Evolutionary conservation across 257 asterid species (phyloP).

Genomic region (Dorcoceras hygrometricum): DNA sequence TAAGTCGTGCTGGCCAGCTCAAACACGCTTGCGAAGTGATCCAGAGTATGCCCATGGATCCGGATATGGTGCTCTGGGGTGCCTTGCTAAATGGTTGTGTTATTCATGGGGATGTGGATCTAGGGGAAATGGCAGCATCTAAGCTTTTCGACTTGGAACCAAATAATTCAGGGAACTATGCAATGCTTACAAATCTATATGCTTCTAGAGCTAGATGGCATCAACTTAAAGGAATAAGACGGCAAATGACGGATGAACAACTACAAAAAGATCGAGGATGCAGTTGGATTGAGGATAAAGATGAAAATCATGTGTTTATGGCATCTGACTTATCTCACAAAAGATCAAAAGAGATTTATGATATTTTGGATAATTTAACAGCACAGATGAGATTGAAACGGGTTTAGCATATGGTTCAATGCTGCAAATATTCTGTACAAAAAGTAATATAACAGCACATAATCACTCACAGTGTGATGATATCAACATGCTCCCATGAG

Average conservation of each 20-base stretch:
- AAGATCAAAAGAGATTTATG: slow-evolving; percentile 56
- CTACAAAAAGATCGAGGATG: slow-evolving; percentile 74
- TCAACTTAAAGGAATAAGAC: slow-evolving; percentile 53
- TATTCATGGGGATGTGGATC: background rate
- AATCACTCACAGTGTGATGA: slow-evolving; percentile 18
- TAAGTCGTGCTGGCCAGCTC: slow-evolving; percentile 68
- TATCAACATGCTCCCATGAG: background rate
- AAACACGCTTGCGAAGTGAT: slow-evolving; percentile 45
- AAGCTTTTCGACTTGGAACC: slow-evolving; percentile 63
- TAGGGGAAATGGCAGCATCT: slow-evolving; percentile 38
- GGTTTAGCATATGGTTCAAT: slow-evolving; percentile 18
- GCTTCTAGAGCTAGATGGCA: slow-evolving; percentile 73
- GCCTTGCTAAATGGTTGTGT: background rate
- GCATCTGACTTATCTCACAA: slow-evolving; percentile 65
- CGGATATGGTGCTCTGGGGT: slow-evolving; percentile 71
- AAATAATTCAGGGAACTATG: slow-evolving; percentile 50
- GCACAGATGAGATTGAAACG: slow-evolving; percentile 44
- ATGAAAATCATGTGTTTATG: slow-evolving; percentile 57
- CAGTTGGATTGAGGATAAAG: slow-evolving; percentile 84
- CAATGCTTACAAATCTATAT: slow-evolving; percentile 70
- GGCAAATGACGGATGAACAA: slow-evolving; percentile 38
- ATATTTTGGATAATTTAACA: slow-evolving; percentile 55
- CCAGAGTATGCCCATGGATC: slow-evolving; percentile 39
- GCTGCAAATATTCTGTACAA: slow-evolving; percentile 24
- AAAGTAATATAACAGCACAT: slow-evolving; percentile 3